Conservation (phyloP, 2,329 filamentous ascomycete genomes). For the Botrytis galanthina region DNA sequence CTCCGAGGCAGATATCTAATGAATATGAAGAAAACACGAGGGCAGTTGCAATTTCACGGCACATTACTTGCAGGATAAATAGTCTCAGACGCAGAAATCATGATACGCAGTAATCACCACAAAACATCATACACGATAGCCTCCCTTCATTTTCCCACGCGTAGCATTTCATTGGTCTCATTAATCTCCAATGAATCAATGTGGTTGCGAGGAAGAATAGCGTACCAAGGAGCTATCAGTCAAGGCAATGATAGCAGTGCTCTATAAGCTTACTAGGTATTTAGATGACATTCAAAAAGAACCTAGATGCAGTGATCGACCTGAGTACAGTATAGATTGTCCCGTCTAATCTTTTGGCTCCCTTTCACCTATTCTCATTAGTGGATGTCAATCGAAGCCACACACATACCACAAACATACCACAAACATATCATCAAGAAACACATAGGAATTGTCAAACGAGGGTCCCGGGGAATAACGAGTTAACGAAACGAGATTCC, state of each 20-base stretch:
- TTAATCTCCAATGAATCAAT: not conserved
- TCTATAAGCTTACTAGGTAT: not conserved
- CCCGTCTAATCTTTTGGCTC: not conserved
- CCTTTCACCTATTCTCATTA: not conserved
- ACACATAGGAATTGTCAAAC: constrained; percentile 2
- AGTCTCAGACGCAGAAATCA: constrained; percentile 14
- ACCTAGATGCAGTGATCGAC: not conserved
- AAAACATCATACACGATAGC: not conserved
- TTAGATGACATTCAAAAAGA: not conserved
- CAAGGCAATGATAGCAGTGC: not conserved
- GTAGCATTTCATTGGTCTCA: not conserved
- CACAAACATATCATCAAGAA: constrained; percentile 10
- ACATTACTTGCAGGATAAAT: constrained; percentile 17
- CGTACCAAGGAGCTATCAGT: not conserved
- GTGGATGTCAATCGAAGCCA: constrained; percentile 15
- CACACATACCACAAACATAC: constrained; percentile 9
- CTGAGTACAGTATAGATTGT: constrained; percentile 1
- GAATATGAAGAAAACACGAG: not conserved
- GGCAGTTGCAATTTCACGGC: constrained; percentile 11
- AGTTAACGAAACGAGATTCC: not conserved
- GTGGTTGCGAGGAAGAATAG: not conserved
- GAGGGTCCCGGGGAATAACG: not conserved
- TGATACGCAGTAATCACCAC: constrained; percentile 8
- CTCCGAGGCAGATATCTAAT: not conserved
- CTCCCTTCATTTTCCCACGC: not conserved